Evolutionary conservation across 306 rosid species (phyloP).

Genomic region (Prunus campanulata): DNA sequence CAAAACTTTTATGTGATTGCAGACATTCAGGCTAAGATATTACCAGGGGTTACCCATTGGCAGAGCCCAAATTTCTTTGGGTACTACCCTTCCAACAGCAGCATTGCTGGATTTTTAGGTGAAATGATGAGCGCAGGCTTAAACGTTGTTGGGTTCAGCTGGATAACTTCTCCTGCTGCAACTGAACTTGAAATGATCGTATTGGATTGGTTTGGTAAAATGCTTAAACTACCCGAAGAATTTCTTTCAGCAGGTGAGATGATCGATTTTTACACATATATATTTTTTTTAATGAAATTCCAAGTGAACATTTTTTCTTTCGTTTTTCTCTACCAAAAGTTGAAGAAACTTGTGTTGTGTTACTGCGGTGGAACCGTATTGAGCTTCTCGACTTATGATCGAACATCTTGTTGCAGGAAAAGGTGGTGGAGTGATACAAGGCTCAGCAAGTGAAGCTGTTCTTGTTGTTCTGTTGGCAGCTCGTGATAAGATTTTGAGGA

Average conservation of each 20-base stretch:
- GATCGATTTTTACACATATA: not conserved
- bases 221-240: conserved; percentile 54
- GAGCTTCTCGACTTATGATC: conserved; percentile 20
- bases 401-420: conserved; percentile 51
- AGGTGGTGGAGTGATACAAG: conserved; percentile 98
- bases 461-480: conserved; percentile 91
- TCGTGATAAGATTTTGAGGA: conserved; percentile 67
- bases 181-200: conserved; percentile 91
- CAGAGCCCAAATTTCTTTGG: conserved; percentile 96
- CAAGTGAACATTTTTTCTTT: not conserved
- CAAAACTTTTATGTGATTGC: conserved; percentile 21
- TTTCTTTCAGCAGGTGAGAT: conserved; percentile 71
- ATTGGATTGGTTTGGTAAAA: conserved; percentile 90
- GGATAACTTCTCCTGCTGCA: conserved; percentile 97
- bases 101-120: conserved; percentile 91
- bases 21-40: conserved; percentile 81
- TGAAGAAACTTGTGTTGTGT: not conserved
- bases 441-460: conserved; percentile 95
- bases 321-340: not conserved
- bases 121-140: conserved; percentile 98
- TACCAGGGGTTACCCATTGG: conserved; percentile 99
- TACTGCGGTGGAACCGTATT: not conserved
- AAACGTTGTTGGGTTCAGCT: conserved; percentile 89
- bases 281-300: not conserved
- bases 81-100: conserved; percentile 88